Evolutionary conservation across 441 rosid genomes (phyloP).

Genomic region (Erysimum cheiri): DNA sequence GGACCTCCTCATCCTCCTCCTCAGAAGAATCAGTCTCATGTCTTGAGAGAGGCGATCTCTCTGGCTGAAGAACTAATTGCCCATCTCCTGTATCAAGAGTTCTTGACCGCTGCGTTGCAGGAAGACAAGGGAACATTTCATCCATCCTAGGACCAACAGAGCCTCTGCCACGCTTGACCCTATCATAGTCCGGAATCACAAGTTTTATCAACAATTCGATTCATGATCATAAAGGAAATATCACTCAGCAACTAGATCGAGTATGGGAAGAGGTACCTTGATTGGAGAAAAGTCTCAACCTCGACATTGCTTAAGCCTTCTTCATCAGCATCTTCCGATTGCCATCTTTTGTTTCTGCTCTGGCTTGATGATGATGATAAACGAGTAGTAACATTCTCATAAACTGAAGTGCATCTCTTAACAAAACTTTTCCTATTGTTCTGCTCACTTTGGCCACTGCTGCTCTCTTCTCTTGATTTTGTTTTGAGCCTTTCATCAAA

Average conservation of each 20-base stretch:
- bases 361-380: constrained; percentile 58
- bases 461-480: constrained; percentile 54
- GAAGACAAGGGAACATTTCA: constrained; percentile 73
- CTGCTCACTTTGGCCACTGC: constrained; percentile 50
- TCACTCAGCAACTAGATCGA: constrained; percentile 17
- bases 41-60: constrained; percentile 48
- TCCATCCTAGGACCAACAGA: constrained; percentile 95
- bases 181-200: constrained; percentile 43
- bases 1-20: constrained; percentile 39
- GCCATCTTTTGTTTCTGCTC: constrained; percentile 44
- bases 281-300: constrained; percentile 73
- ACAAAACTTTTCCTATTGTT: constrained; percentile 40
- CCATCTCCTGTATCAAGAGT: constrained; percentile 43
- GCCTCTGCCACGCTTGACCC: constrained; percentile 92
- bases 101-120: constrained; percentile 36
- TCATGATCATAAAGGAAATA: constrained; percentile 11
- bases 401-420: constrained; percentile 46
- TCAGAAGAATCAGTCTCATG: constrained; percentile 44
- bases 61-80: constrained; percentile 52
- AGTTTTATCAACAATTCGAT: not conserved
- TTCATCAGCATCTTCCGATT: constrained; percentile 43
- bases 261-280: constrained; percentile 58
- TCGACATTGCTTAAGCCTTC: constrained; percentile 79
- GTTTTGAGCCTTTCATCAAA: constrained; percentile 55
- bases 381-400: constrained; percentile 36